These are phyloP conservation scores for Kwoniella sp. DNA, from an alignment of 768 basidiomycete genomes.

Conservation along the genomic window DNA sequence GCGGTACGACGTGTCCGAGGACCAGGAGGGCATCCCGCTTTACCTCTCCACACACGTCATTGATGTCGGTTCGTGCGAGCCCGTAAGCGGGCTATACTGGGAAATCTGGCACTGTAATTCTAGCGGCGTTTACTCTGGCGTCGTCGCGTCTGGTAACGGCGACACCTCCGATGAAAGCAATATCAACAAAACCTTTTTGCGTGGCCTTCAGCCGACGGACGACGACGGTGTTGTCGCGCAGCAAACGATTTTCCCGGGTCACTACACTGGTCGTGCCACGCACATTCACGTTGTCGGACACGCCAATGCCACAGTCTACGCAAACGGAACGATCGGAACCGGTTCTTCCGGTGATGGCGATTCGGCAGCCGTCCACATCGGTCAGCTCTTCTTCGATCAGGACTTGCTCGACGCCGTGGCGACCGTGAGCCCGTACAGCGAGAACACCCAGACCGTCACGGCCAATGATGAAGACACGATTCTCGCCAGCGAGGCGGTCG, in stretches of 20 bases:
- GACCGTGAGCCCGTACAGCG: background rate
- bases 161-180: too few relatives aligned
- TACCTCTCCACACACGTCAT: background rate
- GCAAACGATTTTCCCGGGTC: slow-evolving; percentile 4
- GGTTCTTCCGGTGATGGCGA: background rate
- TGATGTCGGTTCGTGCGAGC: background rate
- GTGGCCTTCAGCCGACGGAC: background rate
- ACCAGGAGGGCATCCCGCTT: background rate
- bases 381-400: slow-evolving; percentile 12
- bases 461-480: background rate
- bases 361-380: slow-evolving; percentile 8
- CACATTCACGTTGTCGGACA: slow-evolving; percentile 8
- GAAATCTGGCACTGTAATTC: slow-evolving; percentile 16
- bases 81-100: background rate
- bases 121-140: too few relatives aligned
- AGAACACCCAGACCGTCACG: background rate
- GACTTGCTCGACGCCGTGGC: background rate
- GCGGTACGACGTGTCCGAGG: background rate
- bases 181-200: slow-evolving; percentile 6
- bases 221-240: slow-evolving; percentile 1
- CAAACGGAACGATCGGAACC: slow-evolving; percentile 9
- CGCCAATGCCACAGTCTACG: slow-evolving; percentile 1
- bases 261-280: slow-evolving; percentile 12
- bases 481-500: slow-evolving; percentile 3
- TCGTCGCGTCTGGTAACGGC: too few relatives aligned